Percentiles rank a stretch among this genome's conserved stretches.
Evolutionary conservation across 2,329 filamentous ascomycete genomes (phyloP).

Genomic region (Aspergillus melleus): DNA sequence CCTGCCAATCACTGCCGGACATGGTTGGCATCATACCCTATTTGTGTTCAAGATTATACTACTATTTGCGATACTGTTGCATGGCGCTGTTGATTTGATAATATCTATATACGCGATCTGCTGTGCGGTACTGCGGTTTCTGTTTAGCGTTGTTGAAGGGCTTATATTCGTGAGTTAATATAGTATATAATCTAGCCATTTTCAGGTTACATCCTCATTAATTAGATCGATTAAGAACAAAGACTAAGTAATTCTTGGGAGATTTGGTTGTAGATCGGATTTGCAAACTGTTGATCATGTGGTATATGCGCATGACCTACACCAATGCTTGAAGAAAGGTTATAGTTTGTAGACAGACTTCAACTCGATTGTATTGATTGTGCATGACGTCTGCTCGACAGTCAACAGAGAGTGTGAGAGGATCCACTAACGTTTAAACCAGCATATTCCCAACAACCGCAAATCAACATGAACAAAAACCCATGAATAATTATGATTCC

Average conservation of each 20-base stretch:
- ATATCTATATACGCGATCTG: not conserved
- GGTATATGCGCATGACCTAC: not conserved
- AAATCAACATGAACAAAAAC: not conserved
- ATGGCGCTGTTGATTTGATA: not conserved
- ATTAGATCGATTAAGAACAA: not conserved
- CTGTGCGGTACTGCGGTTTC: not conserved
- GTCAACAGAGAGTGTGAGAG: too few relatives aligned
- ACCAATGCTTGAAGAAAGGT: too few relatives aligned
- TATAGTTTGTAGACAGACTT: too few relatives aligned
- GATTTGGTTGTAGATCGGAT: not conserved
- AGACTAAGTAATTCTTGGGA: not conserved
- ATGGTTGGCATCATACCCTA: conserved; percentile 1
- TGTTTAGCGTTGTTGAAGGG: not conserved
- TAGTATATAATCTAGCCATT: not conserved
- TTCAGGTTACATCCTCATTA: not conserved
- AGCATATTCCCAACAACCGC: not conserved
- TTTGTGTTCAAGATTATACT: not conserved
- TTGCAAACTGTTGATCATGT: not conserved
- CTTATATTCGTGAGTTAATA: too few relatives aligned
- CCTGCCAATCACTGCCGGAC: conserved; percentile 4
- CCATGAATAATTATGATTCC: too few relatives aligned
- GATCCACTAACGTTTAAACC: not conserved
- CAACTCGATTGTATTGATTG: too few relatives aligned
- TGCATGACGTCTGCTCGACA: not conserved
- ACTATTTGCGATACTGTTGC: not conserved